Evolutionary conservation across 2,329 filamentous ascomycete species (phyloP), one percentile per base, ranked within the genome.

Genomic region (Rhinocladiella mackenziei): DNA sequence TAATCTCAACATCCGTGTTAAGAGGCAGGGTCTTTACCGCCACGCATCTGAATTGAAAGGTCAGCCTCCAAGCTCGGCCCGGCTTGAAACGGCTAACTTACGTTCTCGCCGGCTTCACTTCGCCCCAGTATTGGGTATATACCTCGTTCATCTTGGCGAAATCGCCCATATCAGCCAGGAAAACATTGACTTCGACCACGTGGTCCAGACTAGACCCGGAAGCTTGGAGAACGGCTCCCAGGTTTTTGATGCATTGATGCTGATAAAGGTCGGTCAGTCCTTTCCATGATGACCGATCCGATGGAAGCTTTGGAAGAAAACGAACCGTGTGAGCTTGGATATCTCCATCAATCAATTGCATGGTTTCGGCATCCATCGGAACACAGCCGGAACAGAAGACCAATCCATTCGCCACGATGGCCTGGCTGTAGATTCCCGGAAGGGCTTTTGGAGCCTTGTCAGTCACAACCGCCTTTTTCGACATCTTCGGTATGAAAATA

Each of bases 121-220:
- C 63, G 1, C 62, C 60, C 62, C 59, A 89, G 75, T 82, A 88
- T 69, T 88, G 83, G 9, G 22, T 47, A 30, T 92, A 94, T 60
- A 87, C 83, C 55, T 75, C 75, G 69, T 95, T 94, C 84, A 94
- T 88, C 64, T 81, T 80, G 65, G 68, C 72, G 59, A 84, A 85
- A 59, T 84, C 70, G 38, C 74, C 69, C 79, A 85, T 84, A 43
- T 74, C 72, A 1, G 75, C 76, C 14, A 85, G 60, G 58, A 81
- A 85, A 15, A 84, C 69, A 54, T 83, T 84, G 50, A 81, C 74
- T 63, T 85, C 84, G 60, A 84, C 74, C 0, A 78, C 74, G 42
- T 82, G 79, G 19, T 73, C 67, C 26, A 83, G 65, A 44, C 66
- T 70, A 31, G 73, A 76, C 0, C 79, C 80, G 0, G 79, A 77